These are phyloP conservation scores for Thyridium curvatum DNA, from an alignment of 2,329 filamentous ascomycete genomes.

Conservation along the genomic window DNA sequence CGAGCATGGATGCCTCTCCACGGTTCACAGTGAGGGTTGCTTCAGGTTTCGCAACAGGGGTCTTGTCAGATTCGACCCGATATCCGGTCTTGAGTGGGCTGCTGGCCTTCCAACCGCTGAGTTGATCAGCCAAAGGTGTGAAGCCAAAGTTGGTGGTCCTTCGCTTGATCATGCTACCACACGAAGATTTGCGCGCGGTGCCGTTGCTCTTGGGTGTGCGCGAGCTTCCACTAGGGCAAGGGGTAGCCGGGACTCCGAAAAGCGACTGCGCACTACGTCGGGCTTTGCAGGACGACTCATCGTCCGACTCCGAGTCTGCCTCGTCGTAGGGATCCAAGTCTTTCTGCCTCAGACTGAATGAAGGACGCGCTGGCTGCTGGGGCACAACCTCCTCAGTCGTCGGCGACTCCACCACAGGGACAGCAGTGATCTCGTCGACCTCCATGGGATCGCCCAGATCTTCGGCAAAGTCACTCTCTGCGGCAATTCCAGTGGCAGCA, in stretches of 20 bases:
- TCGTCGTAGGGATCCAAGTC: slow-evolving; percentile 36
- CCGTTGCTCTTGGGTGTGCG: slow-evolving; percentile 12
- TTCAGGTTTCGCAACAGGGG: slow-evolving; percentile 5
- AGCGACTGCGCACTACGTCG: slow-evolving; percentile 11
- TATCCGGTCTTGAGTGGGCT: slow-evolving; percentile 41
- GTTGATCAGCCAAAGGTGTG: slow-evolving; percentile 55
- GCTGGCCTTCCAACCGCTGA: slow-evolving; percentile 56
- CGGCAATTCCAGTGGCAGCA: background rate
- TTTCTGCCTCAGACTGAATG: slow-evolving; percentile 41
- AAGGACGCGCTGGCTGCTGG: slow-evolving; percentile 16
- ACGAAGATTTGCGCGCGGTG: slow-evolving; percentile 15
- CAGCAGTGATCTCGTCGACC: slow-evolving; percentile 16
- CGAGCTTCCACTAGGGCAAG: slow-evolving; percentile 23
- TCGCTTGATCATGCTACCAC: slow-evolving; percentile 21
- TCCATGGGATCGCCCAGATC: slow-evolving; percentile 14
- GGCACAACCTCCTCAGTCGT: slow-evolving; percentile 4
- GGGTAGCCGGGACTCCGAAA: slow-evolving; percentile 31
- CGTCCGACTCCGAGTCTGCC: slow-evolving; percentile 46
- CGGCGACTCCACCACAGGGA: background rate
- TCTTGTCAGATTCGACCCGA: slow-evolving; percentile 1
- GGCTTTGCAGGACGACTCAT: slow-evolving; percentile 27
- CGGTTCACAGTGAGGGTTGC: slow-evolving; percentile 18
- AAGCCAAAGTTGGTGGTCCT: slow-evolving; percentile 40
- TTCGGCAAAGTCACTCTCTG: slow-evolving; percentile 5
- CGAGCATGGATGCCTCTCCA: slow-evolving; percentile 13